Base-by-base conservation (phyloP, 179 eudicot genomes). In the Nepenthes alata region DNA sequence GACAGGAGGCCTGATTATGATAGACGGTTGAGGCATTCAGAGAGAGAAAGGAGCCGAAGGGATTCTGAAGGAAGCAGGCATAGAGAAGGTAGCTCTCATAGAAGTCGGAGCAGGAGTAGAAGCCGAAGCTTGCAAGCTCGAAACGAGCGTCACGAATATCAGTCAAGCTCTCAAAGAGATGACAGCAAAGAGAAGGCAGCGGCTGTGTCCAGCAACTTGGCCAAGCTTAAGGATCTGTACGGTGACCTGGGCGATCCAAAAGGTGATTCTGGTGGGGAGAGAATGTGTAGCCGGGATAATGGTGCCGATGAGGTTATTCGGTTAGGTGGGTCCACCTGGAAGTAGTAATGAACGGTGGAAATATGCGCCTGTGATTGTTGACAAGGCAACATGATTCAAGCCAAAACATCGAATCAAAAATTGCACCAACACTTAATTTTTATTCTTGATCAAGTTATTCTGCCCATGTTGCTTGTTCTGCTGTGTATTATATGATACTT, bases 281-380 rank as follows among this genome's bases (percentile, higher is more conserved):
- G 76, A 71, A 75, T 60, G 57, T 71, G 67, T 4, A 70, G 47
- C 64, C 75, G 81, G 77, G 82, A 81, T 44, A 78, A 80, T 53
- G 77, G 88, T 11, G 61, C 84, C 0, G 94, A 88, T 61, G 91
- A 87, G 80, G 91, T 89, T 63, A 81, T 89, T 62, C 76, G 85
- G 71, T 81, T 89, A 68, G 95, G 97, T 51, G 86, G 91, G 57
- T 83, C 95, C 37, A 64, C 80, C 11, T 87, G 97, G 97, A 89
- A 65, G 83, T 89, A 77, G 34, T 45, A 49, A 25, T 1, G n/a
- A 49, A 49, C 12, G 53, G 53, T 1, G 47, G 47, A 44, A 44
- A 44, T 44, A 4, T 44, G 10, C 10, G 10, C 47, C 10, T 44
- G 47, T 44, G 7, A 44, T 44, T 5, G 47, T 44, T 44, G 7